Conservation (phyloP, 306 rosid genomes). For the Castanospermum australe region DNA sequence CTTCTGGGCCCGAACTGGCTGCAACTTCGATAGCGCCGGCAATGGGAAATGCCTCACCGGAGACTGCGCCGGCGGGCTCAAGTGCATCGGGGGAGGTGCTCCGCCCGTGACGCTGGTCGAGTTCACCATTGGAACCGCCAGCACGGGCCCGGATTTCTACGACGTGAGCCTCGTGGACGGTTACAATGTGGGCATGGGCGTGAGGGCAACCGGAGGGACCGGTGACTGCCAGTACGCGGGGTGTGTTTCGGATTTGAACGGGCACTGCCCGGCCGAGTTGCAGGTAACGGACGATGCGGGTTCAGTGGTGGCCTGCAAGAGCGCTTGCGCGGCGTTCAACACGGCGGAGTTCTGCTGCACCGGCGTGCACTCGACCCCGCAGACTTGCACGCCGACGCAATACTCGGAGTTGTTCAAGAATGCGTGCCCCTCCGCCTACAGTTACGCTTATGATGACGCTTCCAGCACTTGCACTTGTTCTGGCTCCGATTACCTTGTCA, state of each 20-base stretch:
- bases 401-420: slow-evolving; percentile 82
- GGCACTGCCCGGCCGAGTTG: slow-evolving; percentile 61
- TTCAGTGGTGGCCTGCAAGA: slow-evolving; percentile 75
- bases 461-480: slow-evolving; percentile 88
- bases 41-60: slow-evolving; percentile 63
- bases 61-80: slow-evolving; percentile 55
- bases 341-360: slow-evolving; percentile 79
- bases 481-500: slow-evolving; percentile 62
- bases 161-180: slow-evolving; percentile 92
- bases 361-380: slow-evolving; percentile 67
- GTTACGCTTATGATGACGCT: slow-evolving; percentile 91
- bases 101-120: slow-evolving; percentile 71
- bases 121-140: slow-evolving; percentile 46
- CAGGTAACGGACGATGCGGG: slow-evolving; percentile 34
- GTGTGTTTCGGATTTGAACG: slow-evolving; percentile 65
- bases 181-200: slow-evolving; percentile 79
- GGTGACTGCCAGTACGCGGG: slow-evolving; percentile 94
- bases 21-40: slow-evolving; percentile 60
- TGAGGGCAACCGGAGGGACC: slow-evolving; percentile 62
- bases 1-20: slow-evolving; percentile 80
- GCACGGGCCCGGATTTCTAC: slow-evolving; percentile 54
- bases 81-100: slow-evolving; percentile 52
- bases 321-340: slow-evolving; percentile 81
- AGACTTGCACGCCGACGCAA: slow-evolving; percentile 71
- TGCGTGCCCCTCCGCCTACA: slow-evolving; percentile 86